Evolutionary conservation across 495 filamentous ascomycete species (phyloP).

Genomic region (Talaromyces wortmannii): DNA sequence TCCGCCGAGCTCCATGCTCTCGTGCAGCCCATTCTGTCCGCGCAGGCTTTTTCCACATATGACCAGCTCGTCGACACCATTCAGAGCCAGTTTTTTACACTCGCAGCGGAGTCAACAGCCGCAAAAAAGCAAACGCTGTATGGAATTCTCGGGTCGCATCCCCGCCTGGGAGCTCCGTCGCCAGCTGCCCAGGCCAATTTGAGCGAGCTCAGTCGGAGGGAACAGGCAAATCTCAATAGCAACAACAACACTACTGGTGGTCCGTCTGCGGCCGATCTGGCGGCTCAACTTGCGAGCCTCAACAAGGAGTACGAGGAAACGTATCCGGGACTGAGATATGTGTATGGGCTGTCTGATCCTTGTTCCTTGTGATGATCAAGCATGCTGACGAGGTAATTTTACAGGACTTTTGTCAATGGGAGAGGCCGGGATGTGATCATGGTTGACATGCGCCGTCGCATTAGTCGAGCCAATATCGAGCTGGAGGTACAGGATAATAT

Average conservation of each 20-base stretch:
- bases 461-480: conserved; percentile 58
- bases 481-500: conserved; percentile 70
- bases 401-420: conserved; percentile 82
- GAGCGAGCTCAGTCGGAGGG: conserved; percentile 66
- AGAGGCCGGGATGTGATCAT: conserved; percentile 66
- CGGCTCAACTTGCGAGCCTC: conserved; percentile 35
- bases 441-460: conserved; percentile 76
- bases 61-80: conserved; percentile 52
- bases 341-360: conserved; percentile 40
- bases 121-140: conserved; percentile 53
- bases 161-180: conserved; percentile 63
- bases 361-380: background rate
- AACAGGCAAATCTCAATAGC: conserved; percentile 69
- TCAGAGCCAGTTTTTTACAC: conserved; percentile 42
- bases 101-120: conserved; percentile 33
- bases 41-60: conserved; percentile 54
- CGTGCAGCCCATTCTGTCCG: conserved; percentile 55
- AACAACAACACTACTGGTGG: conserved; percentile 17
- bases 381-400: conserved; percentile 9
- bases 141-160: conserved; percentile 78
- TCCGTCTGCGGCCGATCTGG: conserved; percentile 51
- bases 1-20: conserved; percentile 67
- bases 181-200: conserved; percentile 48
- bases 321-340: conserved; percentile 84
- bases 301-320: conserved; percentile 76